Evolutionary conservation across 768 basidiomycete genomes (phyloP).

Genomic region (Tubosaeta sp.): DNA sequence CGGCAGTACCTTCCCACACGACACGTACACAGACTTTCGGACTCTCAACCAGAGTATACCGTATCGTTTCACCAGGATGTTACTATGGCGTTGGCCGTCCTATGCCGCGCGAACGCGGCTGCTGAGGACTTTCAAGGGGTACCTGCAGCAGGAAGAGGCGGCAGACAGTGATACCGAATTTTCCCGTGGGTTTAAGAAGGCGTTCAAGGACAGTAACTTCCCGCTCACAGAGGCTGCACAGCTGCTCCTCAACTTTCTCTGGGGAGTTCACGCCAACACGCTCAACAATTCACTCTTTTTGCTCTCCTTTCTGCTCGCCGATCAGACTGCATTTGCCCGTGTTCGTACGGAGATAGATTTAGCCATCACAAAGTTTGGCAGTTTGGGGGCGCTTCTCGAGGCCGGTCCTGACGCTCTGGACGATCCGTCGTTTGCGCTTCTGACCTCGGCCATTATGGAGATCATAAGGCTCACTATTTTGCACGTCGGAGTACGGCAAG

Average conservation of each 20-base stretch:
- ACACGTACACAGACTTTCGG: constrained; percentile 20
- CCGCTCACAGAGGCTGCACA: constrained; percentile 14
- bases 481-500: constrained; percentile 16
- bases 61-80: constrained; percentile 12
- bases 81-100: constrained; percentile 16
- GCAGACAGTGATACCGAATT: constrained; percentile 4
- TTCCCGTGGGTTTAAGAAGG: constrained; percentile 10
- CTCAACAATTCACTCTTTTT: constrained; percentile 18
- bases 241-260: constrained; percentile 18
- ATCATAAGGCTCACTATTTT: constrained; percentile 20
- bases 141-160: constrained; percentile 10
- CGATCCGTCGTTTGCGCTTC: constrained; percentile 13
- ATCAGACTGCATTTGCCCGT: constrained; percentile 40
- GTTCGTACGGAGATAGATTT: constrained; percentile 45
- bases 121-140: constrained; percentile 4
- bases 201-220: constrained; percentile 16
- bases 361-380: constrained; percentile 9
- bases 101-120: constrained; percentile 13
- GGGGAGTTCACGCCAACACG: constrained; percentile 20
- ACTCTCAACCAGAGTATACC: constrained; percentile 16
- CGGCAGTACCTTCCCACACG: constrained; percentile 14
- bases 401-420: constrained; percentile 14
- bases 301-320: constrained; percentile 34
- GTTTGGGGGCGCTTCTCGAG: constrained; percentile 11
- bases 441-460: constrained; percentile 26